Base-by-base conservation (phyloP, 106 monocot genomes). In the Platanthera guangdongensis region DNA sequence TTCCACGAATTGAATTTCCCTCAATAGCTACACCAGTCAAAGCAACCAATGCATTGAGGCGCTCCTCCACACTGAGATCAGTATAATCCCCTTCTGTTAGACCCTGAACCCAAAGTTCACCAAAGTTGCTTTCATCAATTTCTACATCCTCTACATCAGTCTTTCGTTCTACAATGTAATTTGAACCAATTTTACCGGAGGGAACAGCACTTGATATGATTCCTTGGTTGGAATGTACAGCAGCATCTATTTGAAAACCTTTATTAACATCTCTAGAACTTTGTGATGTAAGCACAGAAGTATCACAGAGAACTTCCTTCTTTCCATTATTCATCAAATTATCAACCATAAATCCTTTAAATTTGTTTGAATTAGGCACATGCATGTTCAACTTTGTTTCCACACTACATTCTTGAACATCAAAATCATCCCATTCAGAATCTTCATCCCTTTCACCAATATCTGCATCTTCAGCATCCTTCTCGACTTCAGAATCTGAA, bases 401-500 rank as follows among this genome's bases (percentile, higher is more conserved):
- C 51, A 49, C 52, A 76, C 69, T 67, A 7, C 62, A 73, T 85
- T 81, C 91, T 57, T 94, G 90, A 76, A 86, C 84, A 74, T 92
- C 99, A 80, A 87, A 88, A 72, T 94, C 99, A 80, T 90, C 94
- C 86, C 92, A 85, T 75, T 99, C 99, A 57, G 92, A 94, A 74
- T 90, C 97, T 71, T 94, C 93, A 75, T 94, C 97, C 81, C 85
- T 89, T 75, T 94, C 94, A 76, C 78, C 90, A 71, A 89, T 87
- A 80, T 91, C 93, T 18, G 52, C 97, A 67, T 94, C 87, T 67
- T 88, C 94, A 60, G 74, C 77, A 77, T 90, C 93, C 71, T 93
- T 93, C 78, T 96, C 90, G 78, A 81, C 93, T 78, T 95, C 95
- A 46, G 93, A 93, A 52, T 96, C 96, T 60, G 93, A 96, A 63